Base-by-base conservation (phyloP, 306 rosid species). In the Trifolium repens region DNA sequence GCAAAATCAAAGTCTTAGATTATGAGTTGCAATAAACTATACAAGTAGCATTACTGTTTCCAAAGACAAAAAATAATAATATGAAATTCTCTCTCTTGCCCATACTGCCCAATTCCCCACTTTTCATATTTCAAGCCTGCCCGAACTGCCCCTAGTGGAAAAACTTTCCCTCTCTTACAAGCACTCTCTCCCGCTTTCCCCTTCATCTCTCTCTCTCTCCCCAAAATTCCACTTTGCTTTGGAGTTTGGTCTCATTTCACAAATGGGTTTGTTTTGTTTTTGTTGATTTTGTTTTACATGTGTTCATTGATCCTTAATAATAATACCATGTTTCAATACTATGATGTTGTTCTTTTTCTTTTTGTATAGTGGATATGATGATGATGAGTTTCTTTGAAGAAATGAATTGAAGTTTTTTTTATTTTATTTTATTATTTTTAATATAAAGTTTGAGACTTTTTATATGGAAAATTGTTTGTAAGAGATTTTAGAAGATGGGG, bases 401-500 rank as follows among this genome's bases (percentile, higher is more conserved):
- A 22, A 34, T 39, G 67, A 67, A 12, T 32, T 13, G 42, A 37
- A 17, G 5, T 24, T 8, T 3, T 1, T n/a, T 4, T 63, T 14
- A 22, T 22, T 22, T 22, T 32, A 7, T 61, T 14, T 35, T n/a
- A 4, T 15, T 15, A 37, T 42, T 40, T 47, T 74, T 42, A 15
- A 17, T 35, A 12, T 24, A 17, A 73, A 67, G 67, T 81, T 9
- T 84, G 76, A 76, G 54, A 15, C 63, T 81, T 74, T 24, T 63
- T 70, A 65, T 3, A 78, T 85, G 85, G 64, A 72, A 67, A 40
- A 11, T 75, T 67, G 79, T 67, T 71, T 78, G 22, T 78, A 5
- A 73, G 73, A 49, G 22, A 2, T 81, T 77, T 69, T 77, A 37
- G 85, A 82, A 69, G 85, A 94, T 94, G 98, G 97, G 89, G 57